phyloP scores from a whole-genome alignment of 345 rosid species.

The Rhodomyrtus tomentosa region DNA sequence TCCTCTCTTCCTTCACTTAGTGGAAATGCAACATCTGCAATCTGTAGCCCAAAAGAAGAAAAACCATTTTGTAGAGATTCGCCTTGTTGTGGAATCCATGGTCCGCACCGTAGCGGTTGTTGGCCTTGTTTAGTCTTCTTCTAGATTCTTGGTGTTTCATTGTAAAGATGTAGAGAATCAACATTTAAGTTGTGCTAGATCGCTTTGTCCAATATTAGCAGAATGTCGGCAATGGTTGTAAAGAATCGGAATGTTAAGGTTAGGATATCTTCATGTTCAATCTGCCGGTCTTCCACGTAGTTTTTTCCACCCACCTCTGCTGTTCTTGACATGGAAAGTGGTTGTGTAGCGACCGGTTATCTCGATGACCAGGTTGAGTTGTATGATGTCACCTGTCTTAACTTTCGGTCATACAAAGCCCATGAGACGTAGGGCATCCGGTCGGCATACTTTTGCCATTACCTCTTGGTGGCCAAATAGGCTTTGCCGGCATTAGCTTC shows the following conservation, averaged over 20 bases:
- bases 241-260: not conserved
- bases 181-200: not conserved
- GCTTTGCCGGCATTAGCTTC: not conserved
- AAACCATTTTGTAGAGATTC: not conserved
- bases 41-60: not conserved
- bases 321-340: not conserved
- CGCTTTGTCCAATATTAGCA: not conserved
- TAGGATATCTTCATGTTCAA: not conserved
- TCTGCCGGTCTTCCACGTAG: not conserved
- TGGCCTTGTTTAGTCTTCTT: not conserved
- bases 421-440: accelerated
- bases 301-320: not conserved
- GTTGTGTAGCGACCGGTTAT: not conserved
- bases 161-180: not conserved
- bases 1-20: not conserved
- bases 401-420: not conserved
- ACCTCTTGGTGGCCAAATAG: not conserved
- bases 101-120: not conserved
- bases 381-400: not conserved
- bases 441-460: not conserved
- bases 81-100: not conserved
- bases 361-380: not conserved
- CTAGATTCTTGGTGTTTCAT: not conserved
- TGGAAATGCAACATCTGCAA: not conserved
- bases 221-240: not conserved